Evolutionary conservation across 1,284 basidiomycete species (phyloP).

Genomic region (Leccinum fallax): DNA sequence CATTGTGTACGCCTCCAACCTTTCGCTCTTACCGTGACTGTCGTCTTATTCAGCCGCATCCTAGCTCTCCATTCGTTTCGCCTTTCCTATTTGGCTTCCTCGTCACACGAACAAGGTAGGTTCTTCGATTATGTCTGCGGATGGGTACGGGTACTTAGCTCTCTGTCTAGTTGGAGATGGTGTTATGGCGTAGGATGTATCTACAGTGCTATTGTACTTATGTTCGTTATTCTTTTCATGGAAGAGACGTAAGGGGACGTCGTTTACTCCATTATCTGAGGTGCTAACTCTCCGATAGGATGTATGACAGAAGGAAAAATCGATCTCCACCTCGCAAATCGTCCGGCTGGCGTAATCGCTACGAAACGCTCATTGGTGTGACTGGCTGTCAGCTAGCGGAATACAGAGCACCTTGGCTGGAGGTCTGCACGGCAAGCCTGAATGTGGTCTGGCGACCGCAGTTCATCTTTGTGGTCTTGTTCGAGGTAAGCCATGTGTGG

Average conservation of each 20-base stretch:
- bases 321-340: constrained; percentile 47
- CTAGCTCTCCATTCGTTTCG: constrained; percentile 57
- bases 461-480: constrained; percentile 54
- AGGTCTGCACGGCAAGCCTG: constrained; percentile 49
- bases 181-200: constrained; percentile 69
- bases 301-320: constrained; percentile 68
- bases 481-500: constrained; percentile 45
- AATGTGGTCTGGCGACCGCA: constrained; percentile 68
- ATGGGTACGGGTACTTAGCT: neutral
- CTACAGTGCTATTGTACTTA: constrained; percentile 57
- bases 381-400: constrained; percentile 65
- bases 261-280: neutral
- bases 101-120: constrained; percentile 55
- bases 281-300: constrained; percentile 39
- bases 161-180: constrained; percentile 60
- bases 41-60: neutral
- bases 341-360: constrained; percentile 52
- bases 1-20: constrained; percentile 51
- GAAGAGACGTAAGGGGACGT: constrained; percentile 60
- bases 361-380: constrained; percentile 66
- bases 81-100: constrained; percentile 74
- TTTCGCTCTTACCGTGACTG: neutral
- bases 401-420: constrained; percentile 58
- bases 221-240: constrained; percentile 56
- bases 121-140: neutral